A percentile compares a stretch with the other conserved stretches of the same genome.
Conservation (phyloP, 2,329 filamentous ascomycete genomes). For the Colletotrichum godetiae region DNA sequence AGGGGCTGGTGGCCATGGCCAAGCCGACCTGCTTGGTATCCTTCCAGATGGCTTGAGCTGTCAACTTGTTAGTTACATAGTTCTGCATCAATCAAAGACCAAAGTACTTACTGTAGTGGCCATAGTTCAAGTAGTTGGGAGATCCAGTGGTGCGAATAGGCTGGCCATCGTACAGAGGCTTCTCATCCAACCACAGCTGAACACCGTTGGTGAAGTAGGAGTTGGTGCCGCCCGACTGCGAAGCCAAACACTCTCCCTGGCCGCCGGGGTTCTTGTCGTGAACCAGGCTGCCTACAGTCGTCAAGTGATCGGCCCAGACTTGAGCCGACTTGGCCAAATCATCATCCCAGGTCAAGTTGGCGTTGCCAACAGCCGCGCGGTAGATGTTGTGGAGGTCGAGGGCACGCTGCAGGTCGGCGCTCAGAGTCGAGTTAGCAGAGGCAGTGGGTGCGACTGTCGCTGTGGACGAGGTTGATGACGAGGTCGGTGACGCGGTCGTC, state of each 20-base stretch:
- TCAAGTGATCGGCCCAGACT: slow-evolving; percentile 5
- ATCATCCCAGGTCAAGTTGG: background rate
- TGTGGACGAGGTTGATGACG: background rate
- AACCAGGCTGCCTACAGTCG: background rate
- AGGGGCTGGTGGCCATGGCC: background rate
- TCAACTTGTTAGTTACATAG: background rate
- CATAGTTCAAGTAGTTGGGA: slow-evolving; percentile 3
- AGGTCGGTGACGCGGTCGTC: background rate
- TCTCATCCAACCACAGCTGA: slow-evolving; percentile 30
- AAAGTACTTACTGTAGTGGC: slow-evolving; percentile 15
- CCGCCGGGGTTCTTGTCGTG: background rate
- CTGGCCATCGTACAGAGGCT: slow-evolving; percentile 6
- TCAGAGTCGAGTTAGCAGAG: background rate
- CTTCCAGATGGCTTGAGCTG: slow-evolving; percentile 17
- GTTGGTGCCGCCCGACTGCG: background rate
- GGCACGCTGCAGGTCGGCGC: background rate
- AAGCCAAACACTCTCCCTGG: slow-evolving; percentile 33
- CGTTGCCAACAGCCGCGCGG: background rate
- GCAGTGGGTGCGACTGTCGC: background rate
- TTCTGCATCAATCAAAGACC: too few species aligned
- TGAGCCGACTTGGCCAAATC: background rate
- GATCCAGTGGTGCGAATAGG: background rate
- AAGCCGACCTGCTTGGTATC: background rate
- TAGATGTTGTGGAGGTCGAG: slow-evolving; percentile 8
- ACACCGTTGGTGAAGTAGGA: slow-evolving; percentile 1